These are phyloP conservation scores for Triticum monococcum DNA, from an alignment of 176 grass and related monocot species.

Conservation along the genomic window DNA sequence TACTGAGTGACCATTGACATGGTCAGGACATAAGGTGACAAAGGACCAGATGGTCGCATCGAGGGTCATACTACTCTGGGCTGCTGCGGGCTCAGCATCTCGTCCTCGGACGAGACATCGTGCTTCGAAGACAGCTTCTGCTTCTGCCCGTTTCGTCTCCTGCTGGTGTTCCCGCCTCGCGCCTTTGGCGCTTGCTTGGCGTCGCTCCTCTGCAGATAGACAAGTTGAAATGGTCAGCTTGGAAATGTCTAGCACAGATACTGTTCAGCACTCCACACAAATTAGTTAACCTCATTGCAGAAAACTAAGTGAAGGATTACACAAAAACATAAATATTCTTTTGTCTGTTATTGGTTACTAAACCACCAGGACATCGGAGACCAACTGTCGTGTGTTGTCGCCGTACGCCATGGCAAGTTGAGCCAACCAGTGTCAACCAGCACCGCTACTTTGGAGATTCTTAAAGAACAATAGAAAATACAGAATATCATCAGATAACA, in stretches of 20 bases:
- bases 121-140: slow-evolving; percentile 50
- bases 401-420: not conserved
- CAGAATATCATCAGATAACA: slow-evolving; percentile 15
- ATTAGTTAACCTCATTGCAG: not conserved
- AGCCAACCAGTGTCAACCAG: not conserved
- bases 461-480: slow-evolving; percentile 24
- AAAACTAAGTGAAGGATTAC: not conserved
- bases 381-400: not conserved
- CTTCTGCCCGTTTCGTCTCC: slow-evolving; percentile 48
- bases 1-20: not conserved
- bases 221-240: not conserved
- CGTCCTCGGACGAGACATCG: slow-evolving; percentile 38
- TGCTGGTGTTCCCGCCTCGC: slow-evolving; percentile 7
- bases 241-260: not conserved
- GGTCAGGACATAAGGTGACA: not conserved
- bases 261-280: not conserved
- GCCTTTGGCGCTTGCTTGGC: slow-evolving; percentile 6
- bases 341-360: not conserved
- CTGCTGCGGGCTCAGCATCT: slow-evolving; percentile 1
- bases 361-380: not conserved
- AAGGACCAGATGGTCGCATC: not conserved
- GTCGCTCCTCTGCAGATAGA: slow-evolving; percentile 30
- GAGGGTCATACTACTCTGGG: slow-evolving; percentile 9
- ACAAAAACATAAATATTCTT: not conserved
- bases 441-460: slow-evolving; percentile 11